Evolutionary conservation across 331 rosid species (phyloP).

Genomic region (Quercus tomentella): DNA sequence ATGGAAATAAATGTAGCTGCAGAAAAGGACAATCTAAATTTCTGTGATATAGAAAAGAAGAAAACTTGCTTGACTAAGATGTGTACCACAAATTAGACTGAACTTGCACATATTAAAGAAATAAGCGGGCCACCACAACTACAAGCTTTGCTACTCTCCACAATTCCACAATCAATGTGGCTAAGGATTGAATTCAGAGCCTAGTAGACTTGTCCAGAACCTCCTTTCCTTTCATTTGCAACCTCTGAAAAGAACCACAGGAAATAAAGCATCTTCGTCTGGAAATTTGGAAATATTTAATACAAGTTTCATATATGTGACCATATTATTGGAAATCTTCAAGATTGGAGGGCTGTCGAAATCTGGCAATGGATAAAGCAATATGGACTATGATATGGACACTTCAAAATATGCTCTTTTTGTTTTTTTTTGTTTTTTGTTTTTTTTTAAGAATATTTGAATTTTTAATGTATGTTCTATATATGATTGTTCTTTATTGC

Average conservation of each 20-base stretch:
- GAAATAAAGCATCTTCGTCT: not conserved
- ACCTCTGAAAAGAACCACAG: slow-evolving; percentile 2
- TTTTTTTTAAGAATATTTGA: no score
- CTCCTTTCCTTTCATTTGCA: not conserved
- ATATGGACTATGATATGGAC: not conserved
- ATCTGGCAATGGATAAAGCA: not conserved
- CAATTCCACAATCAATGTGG: not conserved
- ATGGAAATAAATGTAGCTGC: not conserved
- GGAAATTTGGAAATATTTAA: not conserved
- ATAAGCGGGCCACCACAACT: not conserved
- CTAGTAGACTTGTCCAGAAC: slow-evolving; percentile 9
- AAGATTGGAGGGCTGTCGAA: not conserved
- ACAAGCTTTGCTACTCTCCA: slow-evolving; percentile 3
- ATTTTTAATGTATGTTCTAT: no score
- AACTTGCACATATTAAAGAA: not conserved
- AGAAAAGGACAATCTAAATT: not conserved
- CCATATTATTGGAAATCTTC: not conserved
- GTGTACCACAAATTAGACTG: not conserved
- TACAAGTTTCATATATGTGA: slow-evolving; percentile 1
- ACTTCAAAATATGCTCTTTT: not conserved
- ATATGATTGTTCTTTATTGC: no score
- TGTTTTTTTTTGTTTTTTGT: no score
- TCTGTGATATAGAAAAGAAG: not conserved
- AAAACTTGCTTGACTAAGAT: not conserved
- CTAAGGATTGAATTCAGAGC: no score